A percentile compares a stretch with the other conserved stretches of the same genome.
Conservation (phyloP, 2,329 filamentous ascomycete genomes). For the Boeremia lycopersici region DNA sequence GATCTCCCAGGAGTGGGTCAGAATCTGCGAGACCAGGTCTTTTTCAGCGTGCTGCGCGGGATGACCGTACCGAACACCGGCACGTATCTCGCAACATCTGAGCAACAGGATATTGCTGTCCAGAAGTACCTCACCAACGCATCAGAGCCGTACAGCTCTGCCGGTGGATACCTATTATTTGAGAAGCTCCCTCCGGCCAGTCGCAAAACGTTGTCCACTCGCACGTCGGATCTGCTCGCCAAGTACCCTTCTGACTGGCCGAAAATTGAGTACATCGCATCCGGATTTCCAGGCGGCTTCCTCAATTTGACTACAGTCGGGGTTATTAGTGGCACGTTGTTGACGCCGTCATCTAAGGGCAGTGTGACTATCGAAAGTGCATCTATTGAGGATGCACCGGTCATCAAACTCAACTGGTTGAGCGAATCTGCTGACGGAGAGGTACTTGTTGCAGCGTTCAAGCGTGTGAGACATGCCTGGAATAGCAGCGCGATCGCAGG, state of each 20-base stretch:
- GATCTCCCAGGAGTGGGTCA: constrained; percentile 38
- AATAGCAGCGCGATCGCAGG: constrained; percentile 21
- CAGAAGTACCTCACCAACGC: constrained; percentile 21
- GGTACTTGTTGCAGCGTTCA: constrained; percentile 38
- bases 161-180: constrained; percentile 28
- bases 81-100: constrained; percentile 22
- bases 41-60: constrained; percentile 26
- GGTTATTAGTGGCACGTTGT: constrained; percentile 21
- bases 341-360: constrained; percentile 30
- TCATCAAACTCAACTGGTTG: constrained; percentile 45
- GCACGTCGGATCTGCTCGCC: constrained; percentile 19
- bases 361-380: constrained; percentile 40
- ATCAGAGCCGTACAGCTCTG: constrained; percentile 27
- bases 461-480: constrained; percentile 39
- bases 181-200: constrained; percentile 25
- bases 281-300: constrained; percentile 24
- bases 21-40: constrained; percentile 32
- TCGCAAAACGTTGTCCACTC: constrained; percentile 13
- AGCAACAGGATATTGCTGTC: constrained; percentile 18
- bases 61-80: constrained; percentile 27
- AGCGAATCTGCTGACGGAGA: constrained; percentile 39
- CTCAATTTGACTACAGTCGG: constrained; percentile 19
- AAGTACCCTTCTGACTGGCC: constrained; percentile 26
- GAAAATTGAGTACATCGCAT: constrained; percentile 27
- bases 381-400: constrained; percentile 34